Conservation (phyloP, 129 eudicot species). For the Smallanthus sonchifolius region DNA sequence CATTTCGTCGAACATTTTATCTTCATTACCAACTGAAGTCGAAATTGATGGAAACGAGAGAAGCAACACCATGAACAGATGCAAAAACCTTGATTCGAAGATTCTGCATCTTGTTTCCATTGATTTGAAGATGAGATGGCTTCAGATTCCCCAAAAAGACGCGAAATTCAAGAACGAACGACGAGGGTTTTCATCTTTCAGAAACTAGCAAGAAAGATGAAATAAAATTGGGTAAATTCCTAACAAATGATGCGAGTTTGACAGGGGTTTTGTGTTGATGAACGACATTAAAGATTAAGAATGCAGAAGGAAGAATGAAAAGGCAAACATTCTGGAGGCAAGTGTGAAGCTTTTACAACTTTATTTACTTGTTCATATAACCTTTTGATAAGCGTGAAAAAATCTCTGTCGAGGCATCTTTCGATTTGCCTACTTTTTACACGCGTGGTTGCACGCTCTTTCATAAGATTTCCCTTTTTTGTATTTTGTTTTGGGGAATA, state of each 20-base stretch:
- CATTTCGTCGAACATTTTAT: constrained; percentile 16
- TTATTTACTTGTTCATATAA: constrained; percentile 26
- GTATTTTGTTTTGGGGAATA: background rate
- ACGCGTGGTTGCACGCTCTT: constrained; percentile 46
- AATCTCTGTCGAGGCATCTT: constrained; percentile 44
- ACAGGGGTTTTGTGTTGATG: constrained; percentile 13
- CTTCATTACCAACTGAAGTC: constrained; percentile 28
- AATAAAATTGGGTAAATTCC: background rate
- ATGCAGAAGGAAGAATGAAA: background rate
- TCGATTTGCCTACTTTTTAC: constrained; percentile 35
- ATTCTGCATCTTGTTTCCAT: constrained; percentile 37
- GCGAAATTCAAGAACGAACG: background rate
- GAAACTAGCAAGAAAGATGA: background rate
- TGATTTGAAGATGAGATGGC: background rate
- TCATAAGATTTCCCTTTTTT: constrained; percentile 14
- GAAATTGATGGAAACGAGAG: constrained; percentile 6
- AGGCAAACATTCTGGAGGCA: constrained; percentile 22
- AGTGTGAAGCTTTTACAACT: constrained; percentile 28
- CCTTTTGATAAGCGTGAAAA: constrained; percentile 41
- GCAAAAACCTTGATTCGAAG: constrained; percentile 18
- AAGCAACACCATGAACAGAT: constrained; percentile 19
- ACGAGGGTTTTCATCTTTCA: constrained; percentile 13
- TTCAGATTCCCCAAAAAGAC: background rate
- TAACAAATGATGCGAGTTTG: background rate
- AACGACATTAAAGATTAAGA: background rate